These are phyloP conservation scores for Colletotrichum neosansevieriae DNA, from an alignment of 2,329 filamentous ascomycete species.

Conservation along the genomic window DNA sequence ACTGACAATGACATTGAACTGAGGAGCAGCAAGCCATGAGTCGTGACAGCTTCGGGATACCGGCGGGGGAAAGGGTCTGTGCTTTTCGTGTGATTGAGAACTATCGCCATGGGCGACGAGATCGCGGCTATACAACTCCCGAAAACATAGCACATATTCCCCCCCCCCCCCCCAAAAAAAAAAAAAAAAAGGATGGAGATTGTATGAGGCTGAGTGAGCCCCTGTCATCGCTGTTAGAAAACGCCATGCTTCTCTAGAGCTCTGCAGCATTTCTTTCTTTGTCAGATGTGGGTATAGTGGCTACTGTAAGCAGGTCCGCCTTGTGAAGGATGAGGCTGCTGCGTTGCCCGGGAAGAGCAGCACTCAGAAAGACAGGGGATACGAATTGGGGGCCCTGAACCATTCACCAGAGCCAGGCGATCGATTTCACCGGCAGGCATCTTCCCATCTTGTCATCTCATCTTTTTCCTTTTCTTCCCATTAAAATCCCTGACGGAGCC, in stretches of 20 bases:
- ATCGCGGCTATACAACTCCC: not conserved
- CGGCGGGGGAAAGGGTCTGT: not conserved
- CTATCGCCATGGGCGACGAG: not conserved
- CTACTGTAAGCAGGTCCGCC: not conserved
- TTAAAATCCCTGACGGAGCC: not conserved
- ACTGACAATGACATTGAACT: conserved; percentile 16
- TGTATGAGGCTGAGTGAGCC: not conserved
- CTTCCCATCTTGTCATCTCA: not conserved
- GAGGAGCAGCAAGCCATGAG: conserved; percentile 8
- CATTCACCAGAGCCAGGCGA: conserved; percentile 19
- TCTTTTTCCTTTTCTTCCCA: not conserved
- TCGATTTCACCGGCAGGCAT: conserved; percentile 30
- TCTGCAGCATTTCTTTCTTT: not conserved
- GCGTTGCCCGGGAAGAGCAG: conserved; percentile 3
- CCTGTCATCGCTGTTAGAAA: not conserved
- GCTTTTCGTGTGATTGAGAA: too few relatives aligned
- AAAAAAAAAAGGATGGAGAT: not conserved
- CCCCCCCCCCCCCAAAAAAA: too few relatives aligned
- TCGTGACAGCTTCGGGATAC: conserved; percentile 23
- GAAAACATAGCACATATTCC: not conserved
- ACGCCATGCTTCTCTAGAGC: not conserved
- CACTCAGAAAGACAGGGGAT: not conserved
- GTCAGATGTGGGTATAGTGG: not conserved
- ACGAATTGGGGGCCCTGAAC: not conserved
- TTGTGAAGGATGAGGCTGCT: conserved; percentile 4